Base-by-base conservation (phyloP, 192 early-diverging fungal genomes). In the Glomus cerebriforme region DNA sequence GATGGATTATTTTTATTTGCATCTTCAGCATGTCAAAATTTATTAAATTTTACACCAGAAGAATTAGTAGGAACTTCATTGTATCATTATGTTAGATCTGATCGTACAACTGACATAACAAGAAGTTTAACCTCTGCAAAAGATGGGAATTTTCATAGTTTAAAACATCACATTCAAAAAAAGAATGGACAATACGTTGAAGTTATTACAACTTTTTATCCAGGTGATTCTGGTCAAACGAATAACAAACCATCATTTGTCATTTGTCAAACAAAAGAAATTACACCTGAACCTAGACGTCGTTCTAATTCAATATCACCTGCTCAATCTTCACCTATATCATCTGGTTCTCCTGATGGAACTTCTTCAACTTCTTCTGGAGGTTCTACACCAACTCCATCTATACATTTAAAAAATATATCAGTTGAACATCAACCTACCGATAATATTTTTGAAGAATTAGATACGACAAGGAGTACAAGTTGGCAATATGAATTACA, bases 401-500 rank as follows among this genome's bases (percentile, higher is more conserved):
- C 75, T 5, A 35, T 45, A 77, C 75, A 77, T 77, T 43, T 77
- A 27, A 29, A 31, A 17, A 66, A 66, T 54, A 43, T 70, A 9
- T 75, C 82, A 5, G 65, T 78, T n/a, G 64, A 75, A 37, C 64
- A 63, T 67, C 63, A 59, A 15, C 63, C 64, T 29, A 64, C 75
- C 3, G 86, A 84, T 34, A 86, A 88, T 65, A 59, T 88, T 5
- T 88, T 87, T 63, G 65, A 81, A 59, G 81, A 88, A 67, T 81
- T 88, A 39, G 80, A 81, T 37, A 75, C 82, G 9, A 79, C 83
- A 19, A 77, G 88, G 26, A 78, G 82, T 32, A 91, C 90, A 29
- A 82, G 81, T 32, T 82, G 92, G 83, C 89, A 91, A 78, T 92
- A 87, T 77, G 90, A 92, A 82, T 75, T 91, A 31, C 92, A 93